Conservation (phyloP, 202 grass and related monocot species). For the Schoenoplectus tabernaemontani region DNA sequence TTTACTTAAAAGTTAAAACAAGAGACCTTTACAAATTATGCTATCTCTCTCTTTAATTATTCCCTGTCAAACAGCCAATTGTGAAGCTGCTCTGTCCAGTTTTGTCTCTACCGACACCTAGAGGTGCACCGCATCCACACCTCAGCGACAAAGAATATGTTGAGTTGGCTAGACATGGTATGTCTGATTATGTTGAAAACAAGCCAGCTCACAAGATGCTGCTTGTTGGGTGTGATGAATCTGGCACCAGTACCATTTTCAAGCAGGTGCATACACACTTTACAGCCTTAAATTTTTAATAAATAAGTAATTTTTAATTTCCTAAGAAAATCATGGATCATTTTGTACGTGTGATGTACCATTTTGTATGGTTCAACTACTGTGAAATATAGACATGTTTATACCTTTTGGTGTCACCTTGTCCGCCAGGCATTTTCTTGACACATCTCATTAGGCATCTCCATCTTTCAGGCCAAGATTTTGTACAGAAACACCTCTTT, state of each 20-base stretch:
- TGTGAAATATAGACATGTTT: neutral
- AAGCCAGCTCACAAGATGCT: constrained; percentile 57
- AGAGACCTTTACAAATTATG: neutral
- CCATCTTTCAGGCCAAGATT: constrained; percentile 58
- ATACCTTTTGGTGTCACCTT: neutral
- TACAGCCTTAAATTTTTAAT: neutral
- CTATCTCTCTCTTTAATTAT: neutral
- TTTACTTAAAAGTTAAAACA: neutral
- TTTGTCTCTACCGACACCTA: constrained; percentile 78
- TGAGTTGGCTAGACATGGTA: constrained; percentile 25
- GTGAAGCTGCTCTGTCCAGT: constrained; percentile 90
- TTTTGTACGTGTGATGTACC: neutral
- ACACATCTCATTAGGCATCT: constrained; percentile 19
- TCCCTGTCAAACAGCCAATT: constrained; percentile 49
- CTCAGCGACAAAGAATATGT: constrained; percentile 39
- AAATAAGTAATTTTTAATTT: neutral
- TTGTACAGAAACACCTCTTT: constrained; percentile 70
- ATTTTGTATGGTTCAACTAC: neutral
- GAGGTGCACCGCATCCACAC: constrained; percentile 39
- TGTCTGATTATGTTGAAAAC: constrained; percentile 68
- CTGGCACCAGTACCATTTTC: constrained; percentile 84
- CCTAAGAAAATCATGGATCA: neutral
- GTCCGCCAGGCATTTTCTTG: neutral
- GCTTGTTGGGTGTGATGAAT: constrained; percentile 55
- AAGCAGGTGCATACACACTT: constrained; percentile 60